phyloP scores from a whole-genome alignment of 768 basidiomycete species.

The Tylopilus vinaceipallidus region DNA sequence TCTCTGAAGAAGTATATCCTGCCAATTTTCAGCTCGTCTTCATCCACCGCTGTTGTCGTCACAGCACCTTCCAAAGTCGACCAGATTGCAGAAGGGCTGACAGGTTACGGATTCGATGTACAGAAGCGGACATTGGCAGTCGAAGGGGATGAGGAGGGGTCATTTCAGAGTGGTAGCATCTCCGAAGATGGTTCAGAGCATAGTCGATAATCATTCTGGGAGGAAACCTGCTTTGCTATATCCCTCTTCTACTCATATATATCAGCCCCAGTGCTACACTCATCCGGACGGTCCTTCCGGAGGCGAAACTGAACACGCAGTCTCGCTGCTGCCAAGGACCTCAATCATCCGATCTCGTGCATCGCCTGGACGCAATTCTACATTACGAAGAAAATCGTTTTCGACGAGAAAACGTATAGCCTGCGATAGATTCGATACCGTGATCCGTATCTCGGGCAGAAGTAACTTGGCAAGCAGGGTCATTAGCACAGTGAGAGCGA shows the following conservation, averaged over 20 bases:
- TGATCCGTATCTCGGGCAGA: constrained; percentile 81
- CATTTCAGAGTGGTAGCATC: constrained; percentile 30
- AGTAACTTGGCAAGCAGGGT: constrained; percentile 52
- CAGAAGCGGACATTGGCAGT: constrained; percentile 67
- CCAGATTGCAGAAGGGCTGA: constrained; percentile 64
- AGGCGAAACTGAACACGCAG: neutral
- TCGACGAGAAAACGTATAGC: constrained; percentile 88
- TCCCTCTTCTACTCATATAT: neutral
- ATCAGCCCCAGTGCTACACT: neutral
- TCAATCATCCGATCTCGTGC: constrained; percentile 62
- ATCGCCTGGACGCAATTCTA: constrained; percentile 81
- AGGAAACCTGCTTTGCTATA: neutral
- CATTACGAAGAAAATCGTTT: constrained; percentile 80
- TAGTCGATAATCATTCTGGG: constrained; percentile 5
- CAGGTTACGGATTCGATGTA: constrained; percentile 71
- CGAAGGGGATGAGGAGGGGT: constrained; percentile 49
- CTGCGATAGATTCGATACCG: constrained; percentile 89
- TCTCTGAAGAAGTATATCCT: constrained; percentile 74
- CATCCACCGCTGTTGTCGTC: constrained; percentile 78
- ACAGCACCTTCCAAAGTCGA: constrained; percentile 80
- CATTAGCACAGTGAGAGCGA: constrained; percentile 3
- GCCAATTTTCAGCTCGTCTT: constrained; percentile 76
- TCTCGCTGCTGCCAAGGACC: constrained; percentile 41
- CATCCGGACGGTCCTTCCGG: neutral
- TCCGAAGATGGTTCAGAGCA: constrained; percentile 32